phyloP scores from a whole-genome alignment of 768 basidiomycete genomes.

The Psilocybe tampanensis region DNA sequence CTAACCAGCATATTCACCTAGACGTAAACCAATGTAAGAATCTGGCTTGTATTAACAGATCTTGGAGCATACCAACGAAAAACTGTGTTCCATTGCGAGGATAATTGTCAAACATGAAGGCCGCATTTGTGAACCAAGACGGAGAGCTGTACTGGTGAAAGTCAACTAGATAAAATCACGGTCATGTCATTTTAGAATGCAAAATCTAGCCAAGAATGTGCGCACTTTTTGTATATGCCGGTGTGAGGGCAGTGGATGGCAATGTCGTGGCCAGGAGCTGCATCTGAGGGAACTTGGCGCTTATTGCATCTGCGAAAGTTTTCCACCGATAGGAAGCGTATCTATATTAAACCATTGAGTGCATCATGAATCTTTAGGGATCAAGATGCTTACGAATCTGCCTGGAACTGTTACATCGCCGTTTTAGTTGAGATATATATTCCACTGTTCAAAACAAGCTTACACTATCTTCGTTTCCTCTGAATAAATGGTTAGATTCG shows the following conservation, averaged over 20 bases:
- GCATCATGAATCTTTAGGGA: background rate
- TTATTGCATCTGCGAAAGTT: conserved; percentile 21
- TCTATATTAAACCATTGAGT: conserved; percentile 27
- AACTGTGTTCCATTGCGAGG: conserved; percentile 55
- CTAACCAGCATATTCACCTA: conserved; percentile 50
- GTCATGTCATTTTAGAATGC: background rate
- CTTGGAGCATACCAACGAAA: conserved; percentile 41
- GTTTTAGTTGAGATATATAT: background rate
- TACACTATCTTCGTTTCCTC: conserved; percentile 36
- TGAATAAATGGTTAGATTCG: conserved; percentile 1
- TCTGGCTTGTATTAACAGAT: background rate
- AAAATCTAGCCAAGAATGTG: background rate
- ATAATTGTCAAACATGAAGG: conserved; percentile 55
- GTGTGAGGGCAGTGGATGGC: conserved; percentile 42
- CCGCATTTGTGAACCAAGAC: conserved; percentile 44
- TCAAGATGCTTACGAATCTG: conserved; percentile 23
- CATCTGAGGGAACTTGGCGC: conserved; percentile 28
- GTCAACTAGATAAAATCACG: conserved; percentile 36
- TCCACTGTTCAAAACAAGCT: background rate
- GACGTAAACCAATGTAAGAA: background rate
- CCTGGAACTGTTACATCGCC: conserved; percentile 26
- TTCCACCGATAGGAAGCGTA: conserved; percentile 40
- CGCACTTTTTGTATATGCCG: conserved; percentile 43
- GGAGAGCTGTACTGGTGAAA: conserved; percentile 56
- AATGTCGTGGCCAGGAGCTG: conserved; percentile 52